Conservation (phyloP, 140 eudicot species). For the Bidens hawaiensis region DNA sequence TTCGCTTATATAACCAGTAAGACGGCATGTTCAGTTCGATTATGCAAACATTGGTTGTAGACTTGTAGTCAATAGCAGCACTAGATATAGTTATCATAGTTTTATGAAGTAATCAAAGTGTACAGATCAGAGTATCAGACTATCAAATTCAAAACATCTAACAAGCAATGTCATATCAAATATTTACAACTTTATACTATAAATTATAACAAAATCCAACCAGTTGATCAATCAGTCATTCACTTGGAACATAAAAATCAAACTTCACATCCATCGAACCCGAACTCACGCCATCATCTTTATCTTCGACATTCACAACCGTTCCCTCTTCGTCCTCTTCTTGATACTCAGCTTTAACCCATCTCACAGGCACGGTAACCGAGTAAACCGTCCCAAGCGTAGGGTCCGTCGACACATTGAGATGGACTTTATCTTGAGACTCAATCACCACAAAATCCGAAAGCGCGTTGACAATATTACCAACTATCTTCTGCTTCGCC, state of each 20-base stretch:
- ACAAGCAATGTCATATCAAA: not conserved
- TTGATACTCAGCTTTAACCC: conserved; percentile 75
- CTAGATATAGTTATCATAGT: no score
- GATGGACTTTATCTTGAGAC: conserved; percentile 81
- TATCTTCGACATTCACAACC: conserved; percentile 57
- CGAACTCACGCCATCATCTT: conserved; percentile 56
- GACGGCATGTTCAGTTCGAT: no score
- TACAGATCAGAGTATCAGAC: not conserved
- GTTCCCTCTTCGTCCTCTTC: conserved; percentile 53
- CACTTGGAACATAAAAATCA: conserved; percentile 76
- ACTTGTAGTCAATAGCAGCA: no score
- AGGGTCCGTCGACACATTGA: conserved; percentile 66
- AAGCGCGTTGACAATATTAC: conserved; percentile 58
- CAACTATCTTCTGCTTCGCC: conserved; percentile 78
- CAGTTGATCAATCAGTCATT: conserved; percentile 52
- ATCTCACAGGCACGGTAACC: conserved; percentile 75
- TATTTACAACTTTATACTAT: conserved; percentile 32
- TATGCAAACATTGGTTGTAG: no score
- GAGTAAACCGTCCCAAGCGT: conserved; percentile 75
- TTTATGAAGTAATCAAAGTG: not conserved
- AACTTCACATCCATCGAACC: conserved; percentile 90
- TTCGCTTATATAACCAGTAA: no score
- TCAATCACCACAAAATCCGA: conserved; percentile 87
- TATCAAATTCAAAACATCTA: not conserved
- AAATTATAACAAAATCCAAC: conserved; percentile 24